Evolutionary conservation across 1,284 basidiomycete species (phyloP), one percentile per base, ranked within the genome.

Genomic region (Leccinum ponderosum): DNA sequence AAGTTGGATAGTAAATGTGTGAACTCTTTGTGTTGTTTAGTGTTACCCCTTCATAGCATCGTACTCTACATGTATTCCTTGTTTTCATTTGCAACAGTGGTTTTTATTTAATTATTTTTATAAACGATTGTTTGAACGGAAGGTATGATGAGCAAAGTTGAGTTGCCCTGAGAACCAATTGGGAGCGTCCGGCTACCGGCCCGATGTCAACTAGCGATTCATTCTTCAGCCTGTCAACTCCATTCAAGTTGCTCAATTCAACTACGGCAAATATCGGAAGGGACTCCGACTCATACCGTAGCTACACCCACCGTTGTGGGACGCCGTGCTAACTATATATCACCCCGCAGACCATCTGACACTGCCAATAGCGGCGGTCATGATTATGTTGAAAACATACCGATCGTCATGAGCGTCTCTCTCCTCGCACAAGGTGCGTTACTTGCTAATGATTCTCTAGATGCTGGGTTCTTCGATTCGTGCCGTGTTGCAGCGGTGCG

Each of bases 381-480:
- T 47, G 44, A 47, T 20, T 20, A 25, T n/a, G n/a, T n/a, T n/a
- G n/a, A n/a, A n/a, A n/a, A n/a, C 15, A 35, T 14, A 14, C 14
- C 12, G 31, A 55, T n/a, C 33, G 29, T 33, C 15, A 31, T 47
- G 58, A 17, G 15, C 14, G 31, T 29, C n/a, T 44, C 29, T 29
- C 8, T 37, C 51, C n/a, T n/a, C n/a, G 53, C 37, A 44, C 14
- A 37, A n/a, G 27, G 20, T 17, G 9, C 55, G n/a, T n/a, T 3
- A 35, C 14, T 42, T 14, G n/a, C n/a, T 5, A 47, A 20, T 31
- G 39, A 35, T 25, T 37, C 44, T 20, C 59, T 31, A 73, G 27
- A 25, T 29, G 58, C 44, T 1, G 73, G 72, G 60, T 71, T 83
- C 39, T 75, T 78, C 48, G 14, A 60, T 14, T 42, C 20, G 39